Evolutionary conservation across 2,329 filamentous ascomycete species (phyloP).

Genomic region (Trichophyton simii): DNA sequence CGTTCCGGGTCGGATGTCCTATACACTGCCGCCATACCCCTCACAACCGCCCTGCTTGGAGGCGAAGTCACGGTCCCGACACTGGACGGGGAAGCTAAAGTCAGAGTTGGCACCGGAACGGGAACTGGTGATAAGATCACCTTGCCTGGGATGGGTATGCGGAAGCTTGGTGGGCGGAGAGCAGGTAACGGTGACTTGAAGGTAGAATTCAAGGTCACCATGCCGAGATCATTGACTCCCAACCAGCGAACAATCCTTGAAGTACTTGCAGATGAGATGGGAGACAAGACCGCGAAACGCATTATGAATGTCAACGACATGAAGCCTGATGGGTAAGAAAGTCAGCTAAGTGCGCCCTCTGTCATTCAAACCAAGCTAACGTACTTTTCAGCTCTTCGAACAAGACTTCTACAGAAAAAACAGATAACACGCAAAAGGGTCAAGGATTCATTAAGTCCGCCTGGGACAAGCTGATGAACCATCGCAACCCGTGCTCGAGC

Average conservation of each 20-base stretch:
- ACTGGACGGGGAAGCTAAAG: conserved; percentile 75
- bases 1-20: conserved; percentile 80
- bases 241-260: conserved; percentile 90
- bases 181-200: conserved; percentile 60
- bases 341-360: neutral
- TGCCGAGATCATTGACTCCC: conserved; percentile 85
- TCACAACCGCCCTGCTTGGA: conserved; percentile 85
- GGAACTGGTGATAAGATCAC: conserved; percentile 87
- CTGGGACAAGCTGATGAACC: conserved; percentile 84
- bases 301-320: conserved; percentile 68
- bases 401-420: conserved; percentile 3
- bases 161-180: conserved; percentile 56
- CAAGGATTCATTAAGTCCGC: conserved; percentile 87
- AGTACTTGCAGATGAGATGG: conserved; percentile 93
- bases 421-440: conserved; percentile 51
- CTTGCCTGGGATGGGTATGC: conserved; percentile 86
- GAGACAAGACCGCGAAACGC: conserved; percentile 78
- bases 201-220: conserved; percentile 86
- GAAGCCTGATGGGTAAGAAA: conserved; percentile 34
- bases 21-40: conserved; percentile 78
- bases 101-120: conserved; percentile 84
- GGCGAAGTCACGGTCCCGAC: conserved; percentile 85
- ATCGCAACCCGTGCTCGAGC: conserved; percentile 27
- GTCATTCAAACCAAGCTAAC: conserved; percentile 10
- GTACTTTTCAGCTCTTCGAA: conserved; percentile 13